Evolutionary conservation across 2,329 filamentous ascomycete species (phyloP), one percentile per base, ranked within the genome.

Genomic region (Arachnopeziza araneosa): DNA sequence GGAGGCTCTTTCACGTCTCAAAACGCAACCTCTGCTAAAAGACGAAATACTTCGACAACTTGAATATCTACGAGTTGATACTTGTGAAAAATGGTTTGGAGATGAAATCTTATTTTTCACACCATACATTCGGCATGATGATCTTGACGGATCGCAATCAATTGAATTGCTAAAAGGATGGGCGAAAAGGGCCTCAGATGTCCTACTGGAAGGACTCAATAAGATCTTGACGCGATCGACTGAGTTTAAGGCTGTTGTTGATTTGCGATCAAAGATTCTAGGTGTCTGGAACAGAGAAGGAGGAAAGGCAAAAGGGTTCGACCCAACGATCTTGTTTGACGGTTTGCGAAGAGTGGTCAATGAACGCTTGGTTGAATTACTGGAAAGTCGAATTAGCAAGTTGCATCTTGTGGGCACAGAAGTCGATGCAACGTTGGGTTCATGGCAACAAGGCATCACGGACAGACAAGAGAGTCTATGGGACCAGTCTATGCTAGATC

Each of bases 51-150:
- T 97, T 21, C 80, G 82, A 57, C 75, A 77, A 0, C 74, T 95
- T 1, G 84, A 90, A 64, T 88, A 87, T 19, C 76, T 96, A 14
- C 84, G 89, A 44, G 76, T 97, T 24, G 91, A 96, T 69, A 76
- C 95, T 10, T 86, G 91, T 68, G 85, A 87, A 64, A 81, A 82
- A 22, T 96, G 92, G 89, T 89, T 95, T 63, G 83, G 89, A 21
- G 86, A 92, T 8, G 91, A 96, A 62, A 89, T 96, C 50, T 84
- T 84, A 53, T 89, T 88, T 65, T 97, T 96, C 71, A 93, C 87
- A 0, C 93, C 93, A 0, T 96, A 91, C 76, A 89, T 96, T 44
- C 86, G 90, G 30, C 87, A 96, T 67, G 90, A 93, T 65, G 89
- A 95, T 65, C 74, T 90, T 4, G 82, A 86, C 24, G 83, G 81